Conservation (phyloP, 495 filamentous ascomycete genomes). For the Amphirosellinia nigrospora region DNA sequence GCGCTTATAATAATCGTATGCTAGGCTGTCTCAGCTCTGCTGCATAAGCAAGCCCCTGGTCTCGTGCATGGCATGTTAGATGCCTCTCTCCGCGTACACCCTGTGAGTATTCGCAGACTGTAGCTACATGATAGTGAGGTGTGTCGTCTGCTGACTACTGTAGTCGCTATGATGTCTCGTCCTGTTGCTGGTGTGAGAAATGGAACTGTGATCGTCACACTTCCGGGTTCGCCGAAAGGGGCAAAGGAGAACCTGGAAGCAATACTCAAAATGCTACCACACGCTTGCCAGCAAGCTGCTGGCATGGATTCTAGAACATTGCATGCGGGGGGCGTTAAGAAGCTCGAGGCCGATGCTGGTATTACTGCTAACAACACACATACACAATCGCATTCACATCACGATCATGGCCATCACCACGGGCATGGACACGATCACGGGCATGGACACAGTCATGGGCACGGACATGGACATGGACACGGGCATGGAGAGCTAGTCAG, state of each 20-base stretch:
- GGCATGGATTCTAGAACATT: slow-evolving; percentile 80
- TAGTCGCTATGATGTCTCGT: slow-evolving; percentile 97
- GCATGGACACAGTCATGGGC: slow-evolving; percentile 66
- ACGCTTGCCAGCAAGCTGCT: slow-evolving; percentile 89
- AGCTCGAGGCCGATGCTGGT: slow-evolving; percentile 85
- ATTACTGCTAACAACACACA: slow-evolving; percentile 45
- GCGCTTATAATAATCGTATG: slow-evolving; percentile 1
- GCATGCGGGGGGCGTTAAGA: slow-evolving; percentile 80
- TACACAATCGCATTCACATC: slow-evolving; percentile 34
- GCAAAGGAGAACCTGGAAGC: slow-evolving; percentile 93
- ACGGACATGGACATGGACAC: slow-evolving; percentile 67
- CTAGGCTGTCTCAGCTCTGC: slow-evolving; percentile 78
- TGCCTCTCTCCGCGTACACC: slow-evolving; percentile 81
- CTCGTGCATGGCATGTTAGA: slow-evolving; percentile 94
- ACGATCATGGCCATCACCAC: slow-evolving; percentile 47
- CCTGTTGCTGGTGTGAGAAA: slow-evolving; percentile 90
- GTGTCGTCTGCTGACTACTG: neutral
- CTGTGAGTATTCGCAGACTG: slow-evolving; percentile 61
- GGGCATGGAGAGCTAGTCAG: slow-evolving; percentile 70
- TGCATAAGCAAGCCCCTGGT: slow-evolving; percentile 88
- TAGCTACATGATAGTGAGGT: neutral
- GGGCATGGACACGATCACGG: slow-evolving; percentile 65
- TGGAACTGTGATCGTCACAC: slow-evolving; percentile 82
- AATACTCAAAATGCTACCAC: slow-evolving; percentile 86
- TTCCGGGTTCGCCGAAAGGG: slow-evolving; percentile 96